Evolutionary conservation across 805 yeast genomes (phyloP).

Genomic region (Candida sakaeoensis): DNA sequence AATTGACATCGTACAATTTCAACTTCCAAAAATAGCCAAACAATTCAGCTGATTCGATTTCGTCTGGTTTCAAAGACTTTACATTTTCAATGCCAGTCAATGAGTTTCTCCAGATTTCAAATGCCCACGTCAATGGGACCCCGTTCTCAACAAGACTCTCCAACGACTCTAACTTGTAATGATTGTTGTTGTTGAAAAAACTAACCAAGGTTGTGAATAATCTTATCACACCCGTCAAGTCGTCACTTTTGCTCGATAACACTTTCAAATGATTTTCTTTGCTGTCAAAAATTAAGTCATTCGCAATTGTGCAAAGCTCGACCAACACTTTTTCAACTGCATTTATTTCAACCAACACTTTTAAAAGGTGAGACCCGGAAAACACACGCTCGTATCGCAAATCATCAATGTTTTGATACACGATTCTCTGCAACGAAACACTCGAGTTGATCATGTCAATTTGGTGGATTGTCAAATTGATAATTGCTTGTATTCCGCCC

Average conservation of each 20-base stretch:
- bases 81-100: conserved; percentile 22
- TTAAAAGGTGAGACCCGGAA: conserved; percentile 51
- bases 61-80: conserved; percentile 11
- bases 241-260: conserved; percentile 69
- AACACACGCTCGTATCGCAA: conserved; percentile 43
- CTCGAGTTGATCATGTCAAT: conserved; percentile 66
- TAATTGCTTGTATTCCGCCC: conserved; percentile 74
- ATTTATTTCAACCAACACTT: conserved; percentile 40
- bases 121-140: conserved; percentile 61
- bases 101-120: conserved; percentile 69
- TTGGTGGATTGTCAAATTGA: conserved; percentile 65
- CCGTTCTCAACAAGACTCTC: conserved; percentile 36
- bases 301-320: conserved; percentile 49
- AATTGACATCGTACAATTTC: conserved; percentile 67
- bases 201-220: conserved; percentile 58
- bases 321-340: conserved; percentile 63
- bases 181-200: conserved; percentile 40
- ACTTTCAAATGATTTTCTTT: conserved; percentile 59
- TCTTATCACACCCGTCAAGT: conserved; percentile 61
- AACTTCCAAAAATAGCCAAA: conserved; percentile 71
- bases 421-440: conserved; percentile 49
- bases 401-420: conserved; percentile 58
- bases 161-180: conserved; percentile 36
- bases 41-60: conserved; percentile 19
- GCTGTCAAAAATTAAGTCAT: conserved; percentile 32